Conservation (phyloP, 768 basidiomycete species). For the Terana coerulea region DNA sequence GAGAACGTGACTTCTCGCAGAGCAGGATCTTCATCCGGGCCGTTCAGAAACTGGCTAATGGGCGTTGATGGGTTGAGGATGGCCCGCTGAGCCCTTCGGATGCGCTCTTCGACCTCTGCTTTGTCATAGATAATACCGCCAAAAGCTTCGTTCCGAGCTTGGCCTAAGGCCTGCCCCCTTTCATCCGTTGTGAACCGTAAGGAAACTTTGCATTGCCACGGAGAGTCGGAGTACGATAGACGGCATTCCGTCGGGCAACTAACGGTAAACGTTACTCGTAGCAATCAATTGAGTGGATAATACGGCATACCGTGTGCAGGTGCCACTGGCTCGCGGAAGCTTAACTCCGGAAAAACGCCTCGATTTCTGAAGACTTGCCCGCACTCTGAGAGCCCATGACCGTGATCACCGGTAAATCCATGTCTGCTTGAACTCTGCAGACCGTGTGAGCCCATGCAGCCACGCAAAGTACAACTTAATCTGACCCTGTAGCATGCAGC, state of each 20-base stretch:
- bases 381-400: conserved; percentile 73
- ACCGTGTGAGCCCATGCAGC: not conserved
- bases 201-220: conserved; percentile 33
- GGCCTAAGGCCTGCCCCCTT: conserved; percentile 32
- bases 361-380: conserved; percentile 75
- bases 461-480: not conserved
- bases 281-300: not conserved
- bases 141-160: conserved; percentile 21
- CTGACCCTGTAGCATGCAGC: conserved; percentile 59
- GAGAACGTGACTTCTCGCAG: conserved; percentile 30
- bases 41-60: conserved; percentile 35
- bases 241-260: conserved; percentile 38
- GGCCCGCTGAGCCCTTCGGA: conserved; percentile 61
- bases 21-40: conserved; percentile 26
- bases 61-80: conserved; percentile 53
- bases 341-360: conserved; percentile 73
- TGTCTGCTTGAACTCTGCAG: conserved; percentile 58
- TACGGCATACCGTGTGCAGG: conserved; percentile 62
- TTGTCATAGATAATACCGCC: conserved; percentile 44
- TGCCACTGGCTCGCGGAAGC: conserved; percentile 67
- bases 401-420: conserved; percentile 70
- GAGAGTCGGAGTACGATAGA: conserved; percentile 22
- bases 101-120: conserved; percentile 56
- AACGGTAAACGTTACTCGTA: not conserved
- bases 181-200: conserved; percentile 29